Evolutionary conservation across 2,329 filamentous ascomycete species (phyloP), one percentile per base, ranked within the genome.

Genomic region (Akanthomyces lecanii): DNA sequence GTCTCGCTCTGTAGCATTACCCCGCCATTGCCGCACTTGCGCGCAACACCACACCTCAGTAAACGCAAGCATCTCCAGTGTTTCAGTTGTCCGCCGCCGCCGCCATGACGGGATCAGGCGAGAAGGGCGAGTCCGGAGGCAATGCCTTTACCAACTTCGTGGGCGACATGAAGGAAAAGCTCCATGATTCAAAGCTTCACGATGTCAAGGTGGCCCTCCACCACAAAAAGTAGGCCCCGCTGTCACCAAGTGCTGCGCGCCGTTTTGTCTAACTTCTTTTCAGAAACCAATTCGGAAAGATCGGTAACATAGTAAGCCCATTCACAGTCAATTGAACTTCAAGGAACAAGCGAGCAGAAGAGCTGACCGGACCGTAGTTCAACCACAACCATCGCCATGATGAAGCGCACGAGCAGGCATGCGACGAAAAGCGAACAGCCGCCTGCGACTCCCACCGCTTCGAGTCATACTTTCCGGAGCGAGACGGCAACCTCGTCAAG

Each of bases 331-430:
- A 42, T 42, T 33, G 4, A 10, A 21, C 12, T 0, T 25, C n/a
- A 5, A 42, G 18, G 18, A 3, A 12, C 8, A 11, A 25, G 23
- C 11, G 11, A 40, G 21, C 16, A 28, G 45, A 45, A 30, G 28
- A 53, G 42, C 60, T 63, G 64, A 67, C 42, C 18, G 14, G 11
- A 3, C 30, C 21, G 1, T 58, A 85, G 83, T 84, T 97, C 77
- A 98, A 97, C 71, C 81, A 84, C 28, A 91, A 96, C 66, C 94
- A 98, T 74, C 89, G 94, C 61, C 94, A 97, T 73, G 94, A 97
- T 72, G 94, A 98, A 75, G 89, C 89, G 68, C 93, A 98, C 73
- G 95, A 98, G 74, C 82, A 94, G 74, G 81, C 76, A 11, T 94
- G 91, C 50, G 94, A 98, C 73, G 84, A 83, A 14, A 97, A 97